Conservation (phyloP, 305 asterid genomes). For the Solanum hybrid region DNA sequence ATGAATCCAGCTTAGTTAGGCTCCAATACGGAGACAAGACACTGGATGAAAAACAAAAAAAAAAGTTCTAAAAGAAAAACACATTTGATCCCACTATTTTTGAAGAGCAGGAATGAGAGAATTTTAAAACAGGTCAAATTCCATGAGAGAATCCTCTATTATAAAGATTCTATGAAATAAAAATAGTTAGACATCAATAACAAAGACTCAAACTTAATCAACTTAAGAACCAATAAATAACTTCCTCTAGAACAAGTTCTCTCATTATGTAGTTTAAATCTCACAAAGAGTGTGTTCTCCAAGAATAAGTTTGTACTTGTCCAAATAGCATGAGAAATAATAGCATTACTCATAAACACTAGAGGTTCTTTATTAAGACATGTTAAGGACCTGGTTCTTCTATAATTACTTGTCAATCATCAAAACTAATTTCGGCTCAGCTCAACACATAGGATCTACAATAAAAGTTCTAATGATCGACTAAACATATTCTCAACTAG, state of each 20-base stretch:
- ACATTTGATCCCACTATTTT: not conserved
- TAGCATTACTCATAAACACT: not conserved
- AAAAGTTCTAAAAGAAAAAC: not conserved
- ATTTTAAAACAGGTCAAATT: not conserved
- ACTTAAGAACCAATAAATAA: not conserved
- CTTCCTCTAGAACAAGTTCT: not conserved
- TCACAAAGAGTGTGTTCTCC: not conserved
- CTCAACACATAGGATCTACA: not conserved
- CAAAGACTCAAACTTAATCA: not conserved
- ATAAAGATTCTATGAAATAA: not conserved
- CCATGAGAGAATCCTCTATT: not conserved
- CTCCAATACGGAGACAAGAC: not conserved
- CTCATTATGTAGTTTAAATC: not conserved
- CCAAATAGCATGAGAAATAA: not conserved
- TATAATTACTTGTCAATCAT: not conserved
- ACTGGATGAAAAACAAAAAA: too few species aligned
- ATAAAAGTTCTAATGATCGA: not conserved
- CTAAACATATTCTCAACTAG: not conserved
- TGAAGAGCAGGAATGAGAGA: not conserved
- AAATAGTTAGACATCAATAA: too few species aligned
- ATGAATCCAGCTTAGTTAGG: accelerated
- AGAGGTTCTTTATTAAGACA: not conserved
- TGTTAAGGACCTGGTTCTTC: not conserved
- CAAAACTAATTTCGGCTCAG: not conserved
- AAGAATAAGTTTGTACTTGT: not conserved